These are phyloP conservation scores for Mortierella sp. DNA, from an alignment of 371 early-diverging fungal genomes.

Conservation along the genomic window DNA sequence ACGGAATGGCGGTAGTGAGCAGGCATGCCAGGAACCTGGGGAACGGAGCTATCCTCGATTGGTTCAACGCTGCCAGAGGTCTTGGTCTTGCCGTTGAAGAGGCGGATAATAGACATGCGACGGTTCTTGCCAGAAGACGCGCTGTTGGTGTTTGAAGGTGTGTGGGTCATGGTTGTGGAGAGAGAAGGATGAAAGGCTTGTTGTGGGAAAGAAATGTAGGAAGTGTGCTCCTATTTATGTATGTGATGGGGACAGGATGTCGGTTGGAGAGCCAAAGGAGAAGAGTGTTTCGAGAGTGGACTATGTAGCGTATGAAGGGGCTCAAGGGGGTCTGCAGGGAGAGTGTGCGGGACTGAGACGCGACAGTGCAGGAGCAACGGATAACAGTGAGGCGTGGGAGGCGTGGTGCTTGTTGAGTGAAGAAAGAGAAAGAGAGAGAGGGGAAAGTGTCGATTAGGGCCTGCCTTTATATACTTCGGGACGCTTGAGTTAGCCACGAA, in stretches of 20 bases:
- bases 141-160: slow-evolving; percentile 7
- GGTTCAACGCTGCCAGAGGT: slow-evolving; percentile 11
- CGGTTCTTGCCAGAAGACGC: slow-evolving; percentile 23
- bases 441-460: too few species aligned
- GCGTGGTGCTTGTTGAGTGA: too few species aligned
- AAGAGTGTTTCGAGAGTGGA: slow-evolving; percentile 5
- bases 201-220: not conserved
- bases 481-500: too few species aligned
- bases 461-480: too few species aligned
- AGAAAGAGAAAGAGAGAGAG: too few species aligned
- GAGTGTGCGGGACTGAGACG: too few species aligned
- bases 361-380: too few species aligned
- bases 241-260: too few species aligned
- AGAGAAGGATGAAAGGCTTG: not conserved
- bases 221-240: not conserved
- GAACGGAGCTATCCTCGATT: slow-evolving; percentile 8
- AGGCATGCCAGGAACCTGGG: slow-evolving; percentile 29
- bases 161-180: slow-evolving; percentile 11
- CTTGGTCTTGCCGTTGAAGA: slow-evolving; percentile 42
- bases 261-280: slow-evolving; percentile 1
- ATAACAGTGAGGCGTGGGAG: too few species aligned
- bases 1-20: slow-evolving; percentile 47
- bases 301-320: too few species aligned
- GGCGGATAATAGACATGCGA: slow-evolving; percentile 42
- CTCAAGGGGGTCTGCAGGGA: too few species aligned